phyloP scores from a whole-genome alignment of 2,329 filamentous ascomycete genomes.

The Paecilomyces formosus region DNA sequence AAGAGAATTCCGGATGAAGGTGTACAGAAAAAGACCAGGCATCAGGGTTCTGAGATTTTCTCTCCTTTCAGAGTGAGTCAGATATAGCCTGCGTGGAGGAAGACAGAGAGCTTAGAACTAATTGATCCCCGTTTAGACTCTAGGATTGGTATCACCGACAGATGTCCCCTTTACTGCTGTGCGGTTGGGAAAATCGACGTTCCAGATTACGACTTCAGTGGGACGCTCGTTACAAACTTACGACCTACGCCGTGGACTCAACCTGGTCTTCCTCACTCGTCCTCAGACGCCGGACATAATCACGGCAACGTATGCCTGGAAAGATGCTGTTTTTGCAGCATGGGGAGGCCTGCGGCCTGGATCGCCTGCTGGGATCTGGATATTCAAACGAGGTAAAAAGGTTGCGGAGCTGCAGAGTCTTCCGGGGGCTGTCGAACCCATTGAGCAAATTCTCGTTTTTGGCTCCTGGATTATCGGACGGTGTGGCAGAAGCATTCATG shows the following conservation, averaged over 20 bases:
- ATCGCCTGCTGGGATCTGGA: constrained; percentile 63
- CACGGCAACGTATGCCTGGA: constrained; percentile 82
- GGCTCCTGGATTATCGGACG: constrained; percentile 87
- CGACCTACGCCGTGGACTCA: constrained; percentile 81
- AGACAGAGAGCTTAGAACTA: neutral
- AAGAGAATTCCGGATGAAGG: constrained; percentile 45
- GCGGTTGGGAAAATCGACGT: constrained; percentile 85
- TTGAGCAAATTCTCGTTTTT: constrained; percentile 72
- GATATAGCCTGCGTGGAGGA: neutral
- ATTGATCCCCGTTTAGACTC: constrained; percentile 46
- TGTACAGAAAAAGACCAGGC: constrained; percentile 32
- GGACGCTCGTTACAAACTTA: constrained; percentile 90
- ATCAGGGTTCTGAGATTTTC: constrained; percentile 70
- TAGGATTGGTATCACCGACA: constrained; percentile 89
- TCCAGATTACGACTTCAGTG: constrained; percentile 93
- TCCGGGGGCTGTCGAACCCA: constrained; percentile 55
- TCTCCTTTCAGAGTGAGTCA: constrained; percentile 79
- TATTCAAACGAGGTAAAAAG: constrained; percentile 86
- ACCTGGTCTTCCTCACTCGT: constrained; percentile 85
- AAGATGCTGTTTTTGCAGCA: constrained; percentile 77
- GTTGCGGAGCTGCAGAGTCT: constrained; percentile 67
- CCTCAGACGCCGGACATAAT: constrained; percentile 82
- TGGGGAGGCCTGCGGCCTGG: constrained; percentile 59
- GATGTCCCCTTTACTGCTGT: constrained; percentile 82
- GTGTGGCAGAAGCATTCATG: constrained; percentile 66